Conservation (phyloP, 345 rosid species). For the sweet orange (Citrus sinensis) region DVS_A1.0 CM039164.1:29135501-29136000, state of each 20-base stretch:
- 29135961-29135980: not conserved
- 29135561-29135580: not conserved
- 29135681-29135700: not conserved
- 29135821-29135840: no score
- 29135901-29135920: not conserved
- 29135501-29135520: not conserved
- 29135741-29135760: slow-evolving; percentile 29
- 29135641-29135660: slow-evolving; percentile 7
- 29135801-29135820: no score
- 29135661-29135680: not conserved
- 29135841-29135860: no score
- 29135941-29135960: slow-evolving; percentile 1
- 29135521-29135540: not conserved
- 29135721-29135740: slow-evolving; percentile 8
- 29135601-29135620: not conserved
- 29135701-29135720: no score
- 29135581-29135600: not conserved
- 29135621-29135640: slow-evolving; percentile 20
- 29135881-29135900: not conserved
- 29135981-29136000: not conserved
- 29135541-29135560: not conserved
- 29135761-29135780: slow-evolving; percentile 13
- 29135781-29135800: not conserved
- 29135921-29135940: not conserved
- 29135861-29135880: slow-evolving; percentile 15